These are phyloP conservation scores for Pseudogymnoascus sp. DNA, from an alignment of 2,329 filamentous ascomycete genomes.

Conservation along the genomic window DNA sequence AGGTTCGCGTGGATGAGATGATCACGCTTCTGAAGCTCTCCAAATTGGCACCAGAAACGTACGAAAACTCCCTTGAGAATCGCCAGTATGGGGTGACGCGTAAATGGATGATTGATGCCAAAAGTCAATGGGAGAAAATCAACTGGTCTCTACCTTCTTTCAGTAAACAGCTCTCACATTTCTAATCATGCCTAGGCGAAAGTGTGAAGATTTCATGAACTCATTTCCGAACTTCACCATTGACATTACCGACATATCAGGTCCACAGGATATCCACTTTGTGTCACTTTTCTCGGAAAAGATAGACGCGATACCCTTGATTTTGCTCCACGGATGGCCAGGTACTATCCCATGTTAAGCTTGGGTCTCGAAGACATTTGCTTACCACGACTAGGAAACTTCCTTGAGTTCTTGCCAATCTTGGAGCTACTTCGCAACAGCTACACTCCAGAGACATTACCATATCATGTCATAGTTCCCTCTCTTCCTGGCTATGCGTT, in stretches of 20 bases:
- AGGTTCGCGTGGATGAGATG: slow-evolving; percentile 40
- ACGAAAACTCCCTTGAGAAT: slow-evolving; percentile 14
- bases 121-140: slow-evolving; percentile 13
- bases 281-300: slow-evolving; percentile 46
- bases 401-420: slow-evolving; percentile 49
- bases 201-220: slow-evolving; percentile 34
- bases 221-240: slow-evolving; percentile 42
- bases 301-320: slow-evolving; percentile 42
- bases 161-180: background rate
- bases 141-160: slow-evolving; percentile 9
- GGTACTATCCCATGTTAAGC: slow-evolving; percentile 34
- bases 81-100: slow-evolving; percentile 12
- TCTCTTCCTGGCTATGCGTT: background rate
- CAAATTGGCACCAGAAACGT: slow-evolving; percentile 13
- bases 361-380: slow-evolving; percentile 35
- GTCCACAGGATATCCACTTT: slow-evolving; percentile 43
- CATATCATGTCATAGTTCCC: background rate
- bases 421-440: slow-evolving; percentile 39
- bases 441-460: slow-evolving; percentile 43
- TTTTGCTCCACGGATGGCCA: slow-evolving; percentile 51
- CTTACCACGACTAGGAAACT: slow-evolving; percentile 27
- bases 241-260: slow-evolving; percentile 32
- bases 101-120: slow-evolving; percentile 14
- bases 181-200: background rate
- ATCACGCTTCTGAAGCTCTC: slow-evolving; percentile 19